Base-by-base conservation (phyloP, 1,139 yeast genomes). In the Yamadazyma jaroonii region DNA sequence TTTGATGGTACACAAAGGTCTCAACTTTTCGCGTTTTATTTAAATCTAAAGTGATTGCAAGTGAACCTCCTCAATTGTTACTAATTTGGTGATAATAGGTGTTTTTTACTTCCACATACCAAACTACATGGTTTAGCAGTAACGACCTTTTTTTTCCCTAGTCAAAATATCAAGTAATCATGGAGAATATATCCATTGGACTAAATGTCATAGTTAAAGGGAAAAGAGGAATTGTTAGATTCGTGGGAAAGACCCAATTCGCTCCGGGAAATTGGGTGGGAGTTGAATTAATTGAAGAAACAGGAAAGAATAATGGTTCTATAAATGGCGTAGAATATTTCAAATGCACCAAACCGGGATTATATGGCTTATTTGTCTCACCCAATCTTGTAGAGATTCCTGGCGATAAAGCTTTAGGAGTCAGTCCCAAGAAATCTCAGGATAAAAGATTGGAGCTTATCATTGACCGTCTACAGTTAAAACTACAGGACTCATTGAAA, bases 241-340 rank as follows among this genome's bases (percentile, higher is more conserved):
- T 55, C 48, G 44, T 72, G 3, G 89, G 88, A 0, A 41, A 51
- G 17, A 78, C 87, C 0, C 49, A 72, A 34, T 82, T 82, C 60
- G 80, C 86, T 3, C 62, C 72, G 0, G 89, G 88, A 0, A 50
- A 48, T 1, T 90, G 97, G 97, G 67, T 81, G 9, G 97, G 97
- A 0, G 69, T 90, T 3, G 88, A 83, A 49, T 67, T 88, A 26
- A 78, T 75, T 23, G 62, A 64, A 10, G 77, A 84, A 0, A 53
- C 53, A 0, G 97, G 97, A 1, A 85, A 82, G 57, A 88, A 90
- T 50, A 77, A 89, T 51, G 97, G 97, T 0, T 62, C 81, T 1
- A 77, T 89, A 0, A 67, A 78, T 22, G 94, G 87, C 0, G 60
- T 62, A 0, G 49, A 66, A 33, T 87, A 89, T 56, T 90, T 90